phyloP scores from a whole-genome alignment of 345 rosid species.

The Toxicodendron radicans region DNA sequence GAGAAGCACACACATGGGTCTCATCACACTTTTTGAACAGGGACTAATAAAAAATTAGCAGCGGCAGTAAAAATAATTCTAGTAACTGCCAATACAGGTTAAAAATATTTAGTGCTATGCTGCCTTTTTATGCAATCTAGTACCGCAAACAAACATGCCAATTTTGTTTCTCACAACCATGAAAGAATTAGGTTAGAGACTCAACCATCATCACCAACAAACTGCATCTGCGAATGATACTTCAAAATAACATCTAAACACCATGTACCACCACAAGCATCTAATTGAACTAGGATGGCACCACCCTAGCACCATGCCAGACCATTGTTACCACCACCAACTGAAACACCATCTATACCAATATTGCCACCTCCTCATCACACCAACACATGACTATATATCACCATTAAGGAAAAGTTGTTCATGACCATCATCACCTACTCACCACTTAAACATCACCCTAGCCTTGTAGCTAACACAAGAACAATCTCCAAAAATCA shows the following conservation, averaged over 20 bases:
- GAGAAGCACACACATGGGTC: too few relatives aligned
- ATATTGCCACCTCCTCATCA: neutral
- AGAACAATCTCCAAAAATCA: neutral
- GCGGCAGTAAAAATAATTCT: too few relatives aligned
- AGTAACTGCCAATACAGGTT: too few relatives aligned
- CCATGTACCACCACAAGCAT: neutral
- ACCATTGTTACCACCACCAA: neutral
- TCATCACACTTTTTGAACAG: too few relatives aligned
- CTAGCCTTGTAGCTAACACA: neutral
- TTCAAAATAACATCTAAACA: neutral
- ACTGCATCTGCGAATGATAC: neutral
- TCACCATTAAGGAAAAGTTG: neutral
- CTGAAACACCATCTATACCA: neutral
- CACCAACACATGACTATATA: neutral
- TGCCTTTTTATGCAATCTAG: too few relatives aligned
- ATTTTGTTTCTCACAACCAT: neutral
- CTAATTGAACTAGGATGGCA: neutral
- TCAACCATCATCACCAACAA: neutral
- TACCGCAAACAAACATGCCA: too few relatives aligned
- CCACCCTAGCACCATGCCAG: neutral
- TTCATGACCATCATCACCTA: neutral
- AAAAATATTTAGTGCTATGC: too few relatives aligned
- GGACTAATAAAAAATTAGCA: too few relatives aligned
- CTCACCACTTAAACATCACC: neutral
- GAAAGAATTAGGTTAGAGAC: neutral